These are phyloP conservation scores for Nigrospora sphaerica DNA, from an alignment of 2,329 filamentous ascomycete genomes.

Conservation along the genomic window DNA sequence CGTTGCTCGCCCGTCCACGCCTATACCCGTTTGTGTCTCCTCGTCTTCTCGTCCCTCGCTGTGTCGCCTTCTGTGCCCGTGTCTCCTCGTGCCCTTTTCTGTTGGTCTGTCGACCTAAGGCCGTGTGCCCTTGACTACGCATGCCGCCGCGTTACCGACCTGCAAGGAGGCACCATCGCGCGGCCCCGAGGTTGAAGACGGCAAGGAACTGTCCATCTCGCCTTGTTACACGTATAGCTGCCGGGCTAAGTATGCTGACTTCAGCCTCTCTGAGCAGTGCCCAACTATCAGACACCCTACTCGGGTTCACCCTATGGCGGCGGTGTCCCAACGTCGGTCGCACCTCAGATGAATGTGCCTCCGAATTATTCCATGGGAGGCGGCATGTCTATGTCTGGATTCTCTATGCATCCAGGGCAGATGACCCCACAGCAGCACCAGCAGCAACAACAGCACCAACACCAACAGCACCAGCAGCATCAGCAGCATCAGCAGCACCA, in stretches of 20 bases:
- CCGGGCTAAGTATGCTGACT: constrained; percentile 7
- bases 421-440: constrained; percentile 38
- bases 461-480: constrained; percentile 25
- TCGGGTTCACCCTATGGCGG: constrained; percentile 49
- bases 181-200: constrained; percentile 2
- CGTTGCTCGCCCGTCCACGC: constrained; percentile 11
- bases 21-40: neutral
- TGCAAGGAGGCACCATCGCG: constrained; percentile 6
- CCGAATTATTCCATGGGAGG: constrained; percentile 50
- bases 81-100: constrained; percentile 1
- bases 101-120: no score
- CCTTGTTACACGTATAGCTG: constrained; percentile 1
- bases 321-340: constrained; percentile 40
- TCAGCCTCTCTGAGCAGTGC: constrained; percentile 33
- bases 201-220: no score
- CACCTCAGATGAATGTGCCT: constrained; percentile 39
- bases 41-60: neutral
- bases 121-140: no score
- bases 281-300: constrained; percentile 50
- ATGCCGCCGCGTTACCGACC: neutral
- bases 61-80: constrained; percentile 5
- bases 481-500: constrained; percentile 22
- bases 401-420: constrained; percentile 43
- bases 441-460: constrained; percentile 9
- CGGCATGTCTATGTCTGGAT: constrained; percentile 43